Evolutionary conservation across 345 rosid species (phyloP), one percentile per base, ranked within the genome.

Genomic region (Hypericum perforatum): DNA sequence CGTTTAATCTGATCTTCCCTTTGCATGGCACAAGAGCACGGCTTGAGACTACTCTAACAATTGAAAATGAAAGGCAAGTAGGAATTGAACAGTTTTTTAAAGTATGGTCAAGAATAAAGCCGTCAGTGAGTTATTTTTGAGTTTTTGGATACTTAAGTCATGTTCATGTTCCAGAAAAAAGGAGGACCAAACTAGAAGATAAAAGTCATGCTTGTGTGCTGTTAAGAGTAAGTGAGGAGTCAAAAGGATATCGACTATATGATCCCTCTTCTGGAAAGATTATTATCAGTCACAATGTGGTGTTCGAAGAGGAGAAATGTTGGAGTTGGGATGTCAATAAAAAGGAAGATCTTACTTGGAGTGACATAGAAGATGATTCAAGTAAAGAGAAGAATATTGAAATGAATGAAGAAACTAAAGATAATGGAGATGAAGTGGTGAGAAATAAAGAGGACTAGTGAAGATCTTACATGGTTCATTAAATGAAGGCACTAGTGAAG

Each of bases 291-390:
- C 41, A 7, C 2, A 43, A 52, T 52, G 56, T 52, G 37, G 40
- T 52, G 7, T 37, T 52, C 39, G 3, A 52, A n/a, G 56, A 52
- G 39, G 43, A 37, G 14, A 37, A 52, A 38, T 11, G 15, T 52
- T 52, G 43, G 41, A 14, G 7, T 2, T 52, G 43, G 43, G 56
- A 52, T 5, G 43, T 37, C 7, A 49, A n/a, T 7, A 6, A 49
- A 8, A 29, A 6, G 7, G 6, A 29, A 49, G 53, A 6, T 52
- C 43, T 52, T 37, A 3, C 37, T 37, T 52, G 43, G 56, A 37
- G 56, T 52, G 22, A 52, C 39, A 8, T 51, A 51, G 39, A 52
- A n/a, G n/a, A n/a, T n/a, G n/a, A n/a, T n/a, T n/a, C n/a, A n/a
- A n/a, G n/a, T 37, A 11, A 52, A 37, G 56, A 37, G 6, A 37